Percentiles rank a stretch among this genome's conserved stretches.
Evolutionary conservation across 768 basidiomycete species (phyloP).

Genomic region (Panus rudis): DNA sequence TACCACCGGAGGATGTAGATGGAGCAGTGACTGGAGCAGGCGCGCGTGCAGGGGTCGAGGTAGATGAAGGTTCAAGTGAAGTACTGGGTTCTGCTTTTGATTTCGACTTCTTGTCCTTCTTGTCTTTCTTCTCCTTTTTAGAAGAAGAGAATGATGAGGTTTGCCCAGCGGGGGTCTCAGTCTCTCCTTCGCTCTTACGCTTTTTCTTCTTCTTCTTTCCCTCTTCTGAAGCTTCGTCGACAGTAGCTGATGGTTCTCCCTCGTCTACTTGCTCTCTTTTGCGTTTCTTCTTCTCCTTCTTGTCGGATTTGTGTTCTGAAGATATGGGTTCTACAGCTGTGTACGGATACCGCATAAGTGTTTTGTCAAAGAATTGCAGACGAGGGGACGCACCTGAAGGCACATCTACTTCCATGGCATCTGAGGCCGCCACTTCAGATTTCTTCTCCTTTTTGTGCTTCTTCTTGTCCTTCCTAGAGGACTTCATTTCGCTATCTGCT

Average conservation of each 20-base stretch:
- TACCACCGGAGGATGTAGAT: slow-evolving; percentile 18
- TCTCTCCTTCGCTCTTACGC: slow-evolving; percentile 16
- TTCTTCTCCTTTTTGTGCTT: slow-evolving; percentile 8
- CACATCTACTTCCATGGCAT: background rate
- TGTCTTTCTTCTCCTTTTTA: slow-evolving; percentile 26
- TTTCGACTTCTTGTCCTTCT: slow-evolving; percentile 24
- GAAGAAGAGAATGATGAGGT: slow-evolving; percentile 10
- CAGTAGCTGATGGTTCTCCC: background rate
- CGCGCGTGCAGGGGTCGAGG: slow-evolving; percentile 9
- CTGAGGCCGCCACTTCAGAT: background rate
- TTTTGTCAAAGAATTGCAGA: background rate
- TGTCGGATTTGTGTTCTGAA: slow-evolving; percentile 13
- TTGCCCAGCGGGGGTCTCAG: slow-evolving; percentile 10
- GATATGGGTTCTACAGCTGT: background rate
- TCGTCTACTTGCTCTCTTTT: slow-evolving; percentile 29
- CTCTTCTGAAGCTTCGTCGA: background rate
- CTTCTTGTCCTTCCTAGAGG: slow-evolving; percentile 1
- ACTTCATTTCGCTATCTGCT: slow-evolving; percentile 3
- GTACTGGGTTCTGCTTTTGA: slow-evolving; percentile 12
- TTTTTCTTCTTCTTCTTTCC: slow-evolving; percentile 19
- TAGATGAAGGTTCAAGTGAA: slow-evolving; percentile 1
- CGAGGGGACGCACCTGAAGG: background rate
- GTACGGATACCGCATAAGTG: background rate
- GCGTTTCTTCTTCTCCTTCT: slow-evolving; percentile 36
- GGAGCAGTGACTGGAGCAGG: slow-evolving; percentile 20